A percentile compares a stretch with the other conserved stretches of the same genome.
Conservation (phyloP, 2,329 filamentous ascomycete genomes). For the Chaetothyriales sp. region DNA sequence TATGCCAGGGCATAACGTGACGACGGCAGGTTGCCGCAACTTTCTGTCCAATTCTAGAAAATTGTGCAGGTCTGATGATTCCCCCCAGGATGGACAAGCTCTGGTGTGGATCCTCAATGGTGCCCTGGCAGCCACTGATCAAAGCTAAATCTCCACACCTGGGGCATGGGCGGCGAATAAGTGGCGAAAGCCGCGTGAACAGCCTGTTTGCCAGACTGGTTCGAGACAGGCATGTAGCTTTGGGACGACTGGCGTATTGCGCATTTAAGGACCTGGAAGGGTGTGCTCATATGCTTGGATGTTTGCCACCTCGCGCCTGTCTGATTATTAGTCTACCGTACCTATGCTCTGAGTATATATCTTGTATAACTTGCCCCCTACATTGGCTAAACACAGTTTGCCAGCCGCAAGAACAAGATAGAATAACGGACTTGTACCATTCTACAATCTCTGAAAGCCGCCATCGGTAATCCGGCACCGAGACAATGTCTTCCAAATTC, state of each 20-base stretch:
- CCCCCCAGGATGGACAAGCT: background rate
- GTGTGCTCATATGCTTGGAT: too few relatives aligned
- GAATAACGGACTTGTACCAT: too few relatives aligned
- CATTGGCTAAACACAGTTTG: too few relatives aligned
- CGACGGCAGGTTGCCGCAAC: background rate
- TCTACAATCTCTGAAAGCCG: too few relatives aligned
- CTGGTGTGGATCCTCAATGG: background rate
- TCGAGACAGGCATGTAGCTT: too few relatives aligned
- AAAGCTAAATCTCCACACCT: background rate
- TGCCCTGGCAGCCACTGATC: background rate
- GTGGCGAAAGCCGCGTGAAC: background rate
- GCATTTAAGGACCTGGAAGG: too few relatives aligned
- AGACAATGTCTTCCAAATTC: conserved; percentile 29
- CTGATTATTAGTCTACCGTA: too few relatives aligned
- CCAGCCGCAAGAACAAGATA: too few relatives aligned
- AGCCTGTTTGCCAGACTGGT: background rate
- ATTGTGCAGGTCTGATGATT: background rate
- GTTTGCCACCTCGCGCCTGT: too few relatives aligned
- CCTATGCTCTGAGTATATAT: too few relatives aligned
- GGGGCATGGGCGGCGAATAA: background rate
- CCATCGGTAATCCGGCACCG: background rate
- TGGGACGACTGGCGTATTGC: too few relatives aligned
- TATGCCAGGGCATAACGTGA: background rate
- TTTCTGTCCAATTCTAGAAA: background rate
- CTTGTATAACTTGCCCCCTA: too few relatives aligned